phyloP scores from a whole-genome alignment of 768 basidiomycete genomes.

The Antrodiella citrinella region DNA sequence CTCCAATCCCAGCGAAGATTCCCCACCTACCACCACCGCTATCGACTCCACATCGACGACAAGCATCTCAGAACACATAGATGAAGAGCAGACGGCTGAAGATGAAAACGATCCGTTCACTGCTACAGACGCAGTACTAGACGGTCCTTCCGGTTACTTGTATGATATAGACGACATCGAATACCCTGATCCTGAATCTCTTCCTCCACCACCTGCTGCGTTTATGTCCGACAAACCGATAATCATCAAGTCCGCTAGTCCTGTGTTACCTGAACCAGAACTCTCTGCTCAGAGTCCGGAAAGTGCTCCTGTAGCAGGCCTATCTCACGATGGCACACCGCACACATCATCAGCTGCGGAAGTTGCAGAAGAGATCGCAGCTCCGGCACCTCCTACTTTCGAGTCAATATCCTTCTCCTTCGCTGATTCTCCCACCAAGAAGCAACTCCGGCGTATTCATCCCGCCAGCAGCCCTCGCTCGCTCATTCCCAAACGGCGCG shows the following conservation, averaged over 20 bases:
- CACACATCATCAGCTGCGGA: neutral
- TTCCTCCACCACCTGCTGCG: neutral
- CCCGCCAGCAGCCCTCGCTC: constrained; percentile 23
- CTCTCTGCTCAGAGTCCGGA: neutral
- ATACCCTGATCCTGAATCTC: neutral
- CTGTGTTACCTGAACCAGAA: neutral
- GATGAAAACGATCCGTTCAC: neutral
- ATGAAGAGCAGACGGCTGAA: neutral
- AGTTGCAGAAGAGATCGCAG: neutral
- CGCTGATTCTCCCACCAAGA: constrained; percentile 20
- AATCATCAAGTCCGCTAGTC: neutral
- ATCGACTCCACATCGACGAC: neutral
- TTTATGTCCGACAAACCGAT: neutral
- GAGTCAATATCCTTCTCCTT: constrained; percentile 30
- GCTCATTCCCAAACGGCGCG: constrained; percentile 14
- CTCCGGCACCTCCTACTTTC: constrained; percentile 14
- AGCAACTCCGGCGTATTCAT: constrained; percentile 22
- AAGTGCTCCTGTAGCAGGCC: neutral
- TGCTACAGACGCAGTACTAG: neutral
- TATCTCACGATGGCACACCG: neutral
- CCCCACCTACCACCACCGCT: neutral
- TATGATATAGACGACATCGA: too few species aligned
- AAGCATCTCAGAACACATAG: neutral
- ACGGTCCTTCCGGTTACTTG: too few species aligned
- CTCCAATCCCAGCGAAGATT: neutral